Base-by-base conservation (phyloP, 345 rosid species). In the Jatropha curcas region DNA sequence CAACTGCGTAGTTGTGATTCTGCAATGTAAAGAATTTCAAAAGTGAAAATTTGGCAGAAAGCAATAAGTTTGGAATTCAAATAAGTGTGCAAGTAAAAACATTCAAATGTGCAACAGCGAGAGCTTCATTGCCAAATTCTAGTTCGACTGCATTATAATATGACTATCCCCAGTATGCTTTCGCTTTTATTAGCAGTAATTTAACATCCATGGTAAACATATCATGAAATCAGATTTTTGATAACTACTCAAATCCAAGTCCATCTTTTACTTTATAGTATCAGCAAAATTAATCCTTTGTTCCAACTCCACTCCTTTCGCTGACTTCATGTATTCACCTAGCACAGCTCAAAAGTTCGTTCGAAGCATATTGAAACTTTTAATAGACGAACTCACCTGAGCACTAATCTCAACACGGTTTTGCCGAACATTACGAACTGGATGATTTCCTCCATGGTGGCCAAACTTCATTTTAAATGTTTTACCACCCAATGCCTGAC, bases 391-490 rank as follows among this genome's bases (percentile, higher is more conserved):
- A 39, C 71, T 73, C 59, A 91, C 99, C 96, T 95, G 98, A 65
- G 97, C 87, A 78, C 98, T 95, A 67, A 95, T 92, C 89, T 95
- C 94, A 64, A 95, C 97, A n/a, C 82, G 83, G 37, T 89, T 86
- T 70, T 79, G 88, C 27, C 73, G 88, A 73, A 88, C 67, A 71
- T 92, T 91, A 63, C 86, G 82, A 67, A 95, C 98, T 0, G 98
- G 98, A 80, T 92, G 99, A 72, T 95, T 95, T 39, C 98, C 98
- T 77, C 98, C 97, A 80, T 92, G 99, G 84, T 92, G 99, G 39
- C 96, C 97, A 80, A 95, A 95, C 85, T 95, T 95, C 98, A 95
- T 92, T 80, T 95, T 95, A 71, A 86, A 95, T 67, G 98, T 95
- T 72, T 88, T 91, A 73, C 98, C 96, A 57, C 99, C 97, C 81